Conservation (phyloP, 2,329 filamentous ascomycete species). For the Ceratocystis smalleyi region DNA sequence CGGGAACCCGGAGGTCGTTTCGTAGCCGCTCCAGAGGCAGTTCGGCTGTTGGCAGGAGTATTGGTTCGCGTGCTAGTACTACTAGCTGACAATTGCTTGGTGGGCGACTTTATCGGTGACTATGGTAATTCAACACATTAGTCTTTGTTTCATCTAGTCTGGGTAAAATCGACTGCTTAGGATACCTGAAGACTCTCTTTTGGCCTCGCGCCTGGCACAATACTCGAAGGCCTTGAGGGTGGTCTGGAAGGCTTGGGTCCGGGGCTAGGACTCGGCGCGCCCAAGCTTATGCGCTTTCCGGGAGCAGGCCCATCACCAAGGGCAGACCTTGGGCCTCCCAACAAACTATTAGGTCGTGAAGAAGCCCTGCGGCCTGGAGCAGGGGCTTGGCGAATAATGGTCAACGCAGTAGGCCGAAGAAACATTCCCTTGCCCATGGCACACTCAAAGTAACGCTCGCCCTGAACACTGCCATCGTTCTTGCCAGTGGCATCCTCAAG, state of each 20-base stretch:
- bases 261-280: conserved; percentile 58
- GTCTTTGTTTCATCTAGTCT: not conserved
- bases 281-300: conserved; percentile 43
- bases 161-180: not conserved
- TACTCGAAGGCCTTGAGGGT: conserved; percentile 30
- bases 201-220: conserved; percentile 20
- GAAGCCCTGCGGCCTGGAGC: conserved; percentile 24
- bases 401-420: conserved; percentile 55
- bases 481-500: conserved; percentile 70
- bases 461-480: conserved; percentile 84
- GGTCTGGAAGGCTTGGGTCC: conserved; percentile 39
- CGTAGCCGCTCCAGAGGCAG: conserved; percentile 5
- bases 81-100: conserved; percentile 44
- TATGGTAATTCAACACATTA: conserved; percentile 23
- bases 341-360: conserved; percentile 34
- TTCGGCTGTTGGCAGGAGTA: conserved; percentile 43
- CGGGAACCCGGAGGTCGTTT: conserved; percentile 33
- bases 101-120: conserved; percentile 67
- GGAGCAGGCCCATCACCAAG: conserved; percentile 15
- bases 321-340: conserved; percentile 22
- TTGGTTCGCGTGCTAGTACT: conserved; percentile 45
- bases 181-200: conserved; percentile 10
- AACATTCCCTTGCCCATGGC: conserved; percentile 67
- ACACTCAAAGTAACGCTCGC: conserved; percentile 79
- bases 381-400: conserved; percentile 36